Percentiles rank a stretch among this genome's conserved stretches.
Evolutionary conservation across 352 stramenopile species (phyloP).

Genomic region (Pythium coloratum): DNA sequence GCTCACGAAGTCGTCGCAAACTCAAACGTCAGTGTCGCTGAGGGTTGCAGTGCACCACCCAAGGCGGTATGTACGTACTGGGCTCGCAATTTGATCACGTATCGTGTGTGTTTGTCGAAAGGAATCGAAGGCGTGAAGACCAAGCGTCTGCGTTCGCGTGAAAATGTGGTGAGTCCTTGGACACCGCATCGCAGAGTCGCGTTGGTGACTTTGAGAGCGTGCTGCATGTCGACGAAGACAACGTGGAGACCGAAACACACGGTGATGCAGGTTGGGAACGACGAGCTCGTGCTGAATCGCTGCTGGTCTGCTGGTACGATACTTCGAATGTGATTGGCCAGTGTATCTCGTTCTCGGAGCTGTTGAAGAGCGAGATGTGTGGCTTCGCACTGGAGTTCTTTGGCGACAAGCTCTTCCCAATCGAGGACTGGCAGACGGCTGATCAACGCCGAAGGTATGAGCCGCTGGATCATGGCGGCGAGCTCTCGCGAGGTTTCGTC

Average conservation of each 20-base stretch:
- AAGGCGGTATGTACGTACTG: conserved; percentile 34
- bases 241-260: conserved; percentile 32
- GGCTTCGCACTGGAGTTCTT: conserved; percentile 16
- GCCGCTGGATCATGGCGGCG: conserved; percentile 11
- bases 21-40: conserved; percentile 19
- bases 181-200: conserved; percentile 20
- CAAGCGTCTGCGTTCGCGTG: conserved; percentile 11
- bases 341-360: conserved; percentile 24
- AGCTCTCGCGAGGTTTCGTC: conserved; percentile 7
- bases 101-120: conserved; percentile 36
- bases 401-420: conserved; percentile 17
- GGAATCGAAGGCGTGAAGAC: conserved; percentile 36
- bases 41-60: conserved; percentile 3
- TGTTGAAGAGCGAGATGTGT: conserved; percentile 13
- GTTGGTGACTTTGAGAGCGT: conserved; percentile 40
- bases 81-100: conserved; percentile 34
- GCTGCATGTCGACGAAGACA: conserved; percentile 28
- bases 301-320: conserved; percentile 25
- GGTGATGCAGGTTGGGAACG: neutral
- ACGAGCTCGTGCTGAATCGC: conserved; percentile 3
- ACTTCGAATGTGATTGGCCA: conserved; percentile 21
- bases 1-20: conserved; percentile 23
- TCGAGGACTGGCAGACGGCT: neutral
- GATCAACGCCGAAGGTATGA: neutral
- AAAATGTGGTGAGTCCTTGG: conserved; percentile 29